Conservation (phyloP, 305 asterid species). For the Fraxinus angustifolia region DNA sequence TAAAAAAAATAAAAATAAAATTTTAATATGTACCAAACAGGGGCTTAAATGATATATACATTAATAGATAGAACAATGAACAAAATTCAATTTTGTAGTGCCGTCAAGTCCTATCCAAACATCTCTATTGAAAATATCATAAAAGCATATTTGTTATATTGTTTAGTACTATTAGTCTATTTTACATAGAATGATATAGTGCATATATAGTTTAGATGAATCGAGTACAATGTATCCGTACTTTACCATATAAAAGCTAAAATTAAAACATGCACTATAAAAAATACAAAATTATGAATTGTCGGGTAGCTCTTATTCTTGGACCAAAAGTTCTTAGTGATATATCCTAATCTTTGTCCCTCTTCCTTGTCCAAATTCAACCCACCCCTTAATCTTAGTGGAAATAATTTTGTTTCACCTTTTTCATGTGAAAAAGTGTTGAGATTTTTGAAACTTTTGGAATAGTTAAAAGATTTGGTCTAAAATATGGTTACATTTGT, state of each 20-base stretch:
- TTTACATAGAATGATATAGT: background rate
- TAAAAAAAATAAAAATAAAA: too few relatives aligned
- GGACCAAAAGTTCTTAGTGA: background rate
- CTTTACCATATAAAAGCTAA: background rate
- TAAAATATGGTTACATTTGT: background rate
- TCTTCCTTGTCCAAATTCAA: background rate
- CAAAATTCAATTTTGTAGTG: background rate
- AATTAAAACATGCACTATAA: background rate
- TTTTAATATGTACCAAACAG: too few relatives aligned
- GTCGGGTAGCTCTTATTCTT: background rate
- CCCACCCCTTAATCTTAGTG: background rate
- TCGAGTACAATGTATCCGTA: background rate
- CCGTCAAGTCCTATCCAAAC: background rate
- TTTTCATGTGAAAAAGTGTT: background rate
- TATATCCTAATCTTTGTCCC: background rate
- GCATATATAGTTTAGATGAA: background rate
- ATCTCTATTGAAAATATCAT: background rate
- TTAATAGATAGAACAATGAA: background rate
- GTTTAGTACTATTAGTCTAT: background rate
- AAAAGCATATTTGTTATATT: background rate
- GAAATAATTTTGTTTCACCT: background rate
- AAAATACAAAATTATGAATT: background rate
- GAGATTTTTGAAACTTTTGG: background rate
- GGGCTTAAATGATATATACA: background rate
- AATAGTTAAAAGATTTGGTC: background rate